A percentile compares a stretch with the other conserved stretches of the same genome.
Evolutionary conservation across 106 monocot species (phyloP).

Genomic region (Acanthochlamys bracteata): DNA sequence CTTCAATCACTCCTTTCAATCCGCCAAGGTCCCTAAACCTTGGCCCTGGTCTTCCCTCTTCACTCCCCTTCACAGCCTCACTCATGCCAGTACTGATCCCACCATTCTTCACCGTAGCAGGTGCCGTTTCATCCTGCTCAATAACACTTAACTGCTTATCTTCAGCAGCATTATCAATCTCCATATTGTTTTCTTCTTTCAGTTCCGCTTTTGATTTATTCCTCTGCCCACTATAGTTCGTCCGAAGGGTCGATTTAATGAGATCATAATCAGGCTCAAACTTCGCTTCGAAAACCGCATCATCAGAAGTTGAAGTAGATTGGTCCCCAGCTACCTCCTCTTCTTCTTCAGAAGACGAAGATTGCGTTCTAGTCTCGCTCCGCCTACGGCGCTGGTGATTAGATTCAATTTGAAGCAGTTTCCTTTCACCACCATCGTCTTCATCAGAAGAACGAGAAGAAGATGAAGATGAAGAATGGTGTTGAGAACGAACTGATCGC

Average conservation of each 20-base stretch:
- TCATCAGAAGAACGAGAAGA: background rate
- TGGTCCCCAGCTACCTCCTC: background rate
- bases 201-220: background rate
- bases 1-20: slow-evolving; percentile 55
- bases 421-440: slow-evolving; percentile 9
- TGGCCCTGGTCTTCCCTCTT: slow-evolving; percentile 18
- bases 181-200: slow-evolving; percentile 29
- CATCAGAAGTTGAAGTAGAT: slow-evolving; percentile 19
- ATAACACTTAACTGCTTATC: slow-evolving; percentile 19
- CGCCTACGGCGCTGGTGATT: slow-evolving; percentile 16
- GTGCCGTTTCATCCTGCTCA: background rate
- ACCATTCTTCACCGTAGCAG: background rate
- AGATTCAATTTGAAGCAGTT: slow-evolving; percentile 20
- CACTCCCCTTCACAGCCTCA: slow-evolving; percentile 6
- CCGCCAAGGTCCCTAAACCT: slow-evolving; percentile 85
- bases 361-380: background rate
- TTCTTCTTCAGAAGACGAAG: background rate
- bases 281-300: slow-evolving; percentile 37
- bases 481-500: slow-evolving; percentile 6
- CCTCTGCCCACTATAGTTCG: slow-evolving; percentile 28
- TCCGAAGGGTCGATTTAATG: slow-evolving; percentile 56
- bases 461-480: background rate
- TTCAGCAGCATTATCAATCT: slow-evolving; percentile 34
- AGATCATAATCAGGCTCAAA: slow-evolving; percentile 52
- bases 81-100: background rate